Evolutionary conservation across 148 eudicot species (phyloP).

Genomic region (Camellia granthamiana): DNA sequence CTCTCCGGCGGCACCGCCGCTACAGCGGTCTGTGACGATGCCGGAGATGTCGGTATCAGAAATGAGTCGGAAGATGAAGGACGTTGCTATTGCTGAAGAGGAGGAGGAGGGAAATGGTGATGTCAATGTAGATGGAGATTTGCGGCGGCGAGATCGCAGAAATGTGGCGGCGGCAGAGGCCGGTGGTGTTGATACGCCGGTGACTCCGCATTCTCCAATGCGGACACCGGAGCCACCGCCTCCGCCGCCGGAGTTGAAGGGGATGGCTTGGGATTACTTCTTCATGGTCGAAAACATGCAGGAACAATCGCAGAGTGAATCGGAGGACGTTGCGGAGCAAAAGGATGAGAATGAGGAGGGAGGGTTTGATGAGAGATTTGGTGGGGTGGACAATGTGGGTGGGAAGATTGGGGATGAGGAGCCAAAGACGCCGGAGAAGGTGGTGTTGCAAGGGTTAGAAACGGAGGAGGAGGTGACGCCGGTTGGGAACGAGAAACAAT

Average conservation of each 20-base stretch:
- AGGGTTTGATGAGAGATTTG: constrained; percentile 18
- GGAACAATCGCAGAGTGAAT: constrained; percentile 39
- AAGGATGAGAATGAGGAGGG: constrained; percentile 22
- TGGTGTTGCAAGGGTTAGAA: constrained; percentile 29
- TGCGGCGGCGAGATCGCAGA: constrained; percentile 22
- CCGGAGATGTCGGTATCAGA: constrained; percentile 55
- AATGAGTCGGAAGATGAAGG: constrained; percentile 56
- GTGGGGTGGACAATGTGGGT: constrained; percentile 25
- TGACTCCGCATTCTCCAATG: constrained; percentile 20
- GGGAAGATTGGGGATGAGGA: constrained; percentile 24
- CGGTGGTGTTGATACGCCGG: constrained; percentile 16
- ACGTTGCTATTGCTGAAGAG: constrained; percentile 34
- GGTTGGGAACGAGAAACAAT: constrained; percentile 45
- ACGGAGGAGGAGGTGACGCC: constrained; percentile 51
- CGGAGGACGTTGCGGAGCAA: constrained; percentile 29
- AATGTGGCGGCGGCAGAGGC: background rate
- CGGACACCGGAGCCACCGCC: constrained; percentile 35
- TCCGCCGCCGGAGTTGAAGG: constrained; percentile 50
- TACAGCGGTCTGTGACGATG: constrained; percentile 81
- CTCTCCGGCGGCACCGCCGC: constrained; percentile 59
- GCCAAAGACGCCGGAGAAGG: constrained; percentile 73
- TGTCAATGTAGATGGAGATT: constrained; percentile 27
- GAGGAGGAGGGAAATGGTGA: constrained; percentile 38
- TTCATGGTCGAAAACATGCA: constrained; percentile 50
- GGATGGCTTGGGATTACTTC: constrained; percentile 92